Evolutionary conservation across 202 grass and related monocot genomes (phyloP), one percentile per base, ranked within the genome.

Genomic region (Carex sylvatica): DNA sequence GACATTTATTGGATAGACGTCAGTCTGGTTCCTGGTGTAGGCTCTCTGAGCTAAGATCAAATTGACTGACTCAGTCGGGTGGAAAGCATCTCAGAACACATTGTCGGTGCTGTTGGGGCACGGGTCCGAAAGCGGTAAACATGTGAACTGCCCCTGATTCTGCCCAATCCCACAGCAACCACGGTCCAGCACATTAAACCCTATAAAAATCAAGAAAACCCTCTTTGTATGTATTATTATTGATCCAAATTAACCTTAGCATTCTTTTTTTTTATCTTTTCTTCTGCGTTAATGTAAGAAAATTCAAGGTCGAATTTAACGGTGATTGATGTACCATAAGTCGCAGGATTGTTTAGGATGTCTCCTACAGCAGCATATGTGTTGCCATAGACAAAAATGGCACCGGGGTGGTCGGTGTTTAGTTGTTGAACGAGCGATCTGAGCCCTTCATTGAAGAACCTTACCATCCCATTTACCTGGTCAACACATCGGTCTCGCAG

Each of bases 21-120:
- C 76, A 59, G 70, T 66, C 12, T 73, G 80, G 44, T 90, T 51
- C 58, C 88, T 82, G 7, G 65, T 38, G 79, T 88, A 94, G n/a
- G 89, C 89, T 42, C 13, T 84, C 22, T 83, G 65, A 12, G 82
- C 87, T 0, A 89, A 75, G 22, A 88, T 67, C 64, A 90, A 19
- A 80, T 90, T 90, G 28, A 83, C 85, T 0, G 89, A 80, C 64
- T 87, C 63, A 19, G 89, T 91, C 2, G 85, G 85, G 24, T 89
- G 87, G 79, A 83, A 82, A 9, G 82, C 83, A 73, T 90, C 92
- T 89, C 89, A 91, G 72, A 88, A 91, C n/a, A 90, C 70, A 55
- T 87, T 77, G 11, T 66, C 18, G 6, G 14, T 42, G 58, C 87
- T 80, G 28, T 80, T 42, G 4, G 4, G 35, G 51, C 87, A 90